phyloP scores from a whole-genome alignment of 73 alveolate species.

The Tetrahymena elliotti region DNA sequence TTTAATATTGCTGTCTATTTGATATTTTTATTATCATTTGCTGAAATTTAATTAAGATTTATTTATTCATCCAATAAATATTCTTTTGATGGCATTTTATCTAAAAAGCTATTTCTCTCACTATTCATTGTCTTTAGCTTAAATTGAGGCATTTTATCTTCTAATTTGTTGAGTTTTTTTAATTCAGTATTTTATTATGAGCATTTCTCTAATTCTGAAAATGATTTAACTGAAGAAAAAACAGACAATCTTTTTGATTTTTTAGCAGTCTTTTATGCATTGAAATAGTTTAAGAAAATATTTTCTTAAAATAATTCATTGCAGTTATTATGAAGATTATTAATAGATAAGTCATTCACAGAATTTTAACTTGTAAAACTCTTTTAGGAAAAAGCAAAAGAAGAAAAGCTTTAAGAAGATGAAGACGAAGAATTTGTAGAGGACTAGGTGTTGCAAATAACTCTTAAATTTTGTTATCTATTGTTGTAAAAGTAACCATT shows the following conservation, averaged over 20 bases:
- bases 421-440: background rate
- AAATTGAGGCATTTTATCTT: background rate
- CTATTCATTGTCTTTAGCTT: too few relatives aligned
- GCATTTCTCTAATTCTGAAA: background rate
- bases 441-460: background rate
- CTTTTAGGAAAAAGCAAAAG: background rate
- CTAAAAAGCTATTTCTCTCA: background rate
- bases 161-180: background rate
- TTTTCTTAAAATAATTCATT: too few relatives aligned
- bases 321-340: background rate
- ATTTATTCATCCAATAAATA: background rate
- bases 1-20: background rate
- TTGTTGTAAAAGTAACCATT: background rate
- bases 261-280: background rate
- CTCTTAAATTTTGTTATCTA: background rate
- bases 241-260: background rate
- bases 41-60: too few relatives aligned
- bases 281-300: too few relatives aligned
- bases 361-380: background rate
- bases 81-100: too few relatives aligned
- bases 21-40: too few relatives aligned
- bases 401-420: background rate
- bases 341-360: background rate
- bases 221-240: background rate
- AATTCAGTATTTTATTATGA: too few relatives aligned